Evolutionary conservation across 202 grass and related monocot genomes (phyloP), one percentile per base, ranked within the genome.

Genomic region (Digitaria exilis): DNA sequence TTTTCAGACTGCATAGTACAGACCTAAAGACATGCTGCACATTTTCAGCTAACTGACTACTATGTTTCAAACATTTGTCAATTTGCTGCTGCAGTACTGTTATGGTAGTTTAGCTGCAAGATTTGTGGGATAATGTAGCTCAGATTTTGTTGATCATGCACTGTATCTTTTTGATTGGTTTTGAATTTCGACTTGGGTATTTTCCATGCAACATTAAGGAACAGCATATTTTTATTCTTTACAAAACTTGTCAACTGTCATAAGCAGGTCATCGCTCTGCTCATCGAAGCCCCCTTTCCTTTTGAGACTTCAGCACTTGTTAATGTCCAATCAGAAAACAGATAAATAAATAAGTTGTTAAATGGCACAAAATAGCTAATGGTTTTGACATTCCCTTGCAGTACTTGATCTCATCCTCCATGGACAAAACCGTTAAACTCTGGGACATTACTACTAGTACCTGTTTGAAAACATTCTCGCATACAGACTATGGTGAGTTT

Each of bases 341-440:
- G 25, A 31, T 7, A 31, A 49, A 29, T 30, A 51, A 72, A 62
- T 16, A 31, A 32, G 6, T 32, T 31, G 16, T 50, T 51, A 51
- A 50, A 31, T 46, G 44, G 0, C 9, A 72, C 26, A 51, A 51
- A 72, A 51, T 51, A 72, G 8, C 21, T 72, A 51, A 67, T 51
- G 16, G 32, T 51, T 72, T 32, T 51, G 6, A 72, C 17, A 16
- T 77, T 79, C 26, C 84, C 77, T 32, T 90, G 43, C 91, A 99
- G 96, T 86, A 87, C 84, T 87, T 99, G 86, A 84, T 99, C 91
- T 99, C 96, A 74, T 99, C 96, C 64, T 99, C 96, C 70, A 98
- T 98, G 96, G 96, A 98, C 79, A 98, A 98, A 80, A 98, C 96
- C 71, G 96, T 98, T 73, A 94, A 68, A 84, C 81, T 98, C 26